These are phyloP conservation scores for Mycena kentingensis DNA, from an alignment of 768 basidiomycete species.

Conservation along the genomic window DNA sequence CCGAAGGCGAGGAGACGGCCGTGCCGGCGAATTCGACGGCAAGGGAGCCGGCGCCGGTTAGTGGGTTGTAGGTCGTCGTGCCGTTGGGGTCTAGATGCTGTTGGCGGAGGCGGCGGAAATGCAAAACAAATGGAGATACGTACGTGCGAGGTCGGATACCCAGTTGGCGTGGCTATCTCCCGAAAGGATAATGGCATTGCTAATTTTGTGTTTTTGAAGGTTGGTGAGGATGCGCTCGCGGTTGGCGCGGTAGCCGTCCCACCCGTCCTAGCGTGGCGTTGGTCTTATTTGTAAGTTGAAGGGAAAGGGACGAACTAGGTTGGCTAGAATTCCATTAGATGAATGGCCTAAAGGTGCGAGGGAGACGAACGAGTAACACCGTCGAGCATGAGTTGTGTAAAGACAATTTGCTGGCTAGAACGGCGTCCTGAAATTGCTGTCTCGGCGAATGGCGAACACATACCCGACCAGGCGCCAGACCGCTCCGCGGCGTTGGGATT, in stretches of 20 bases:
- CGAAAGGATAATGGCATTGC: slow-evolving; percentile 58
- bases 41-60: slow-evolving; percentile 50
- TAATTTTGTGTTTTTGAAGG: slow-evolving; percentile 51
- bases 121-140: slow-evolving; percentile 21
- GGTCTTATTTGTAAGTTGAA: background rate
- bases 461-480: slow-evolving; percentile 58
- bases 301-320: slow-evolving; percentile 1
- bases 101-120: background rate
- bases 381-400: slow-evolving; percentile 46
- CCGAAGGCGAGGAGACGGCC: slow-evolving; percentile 53
- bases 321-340: background rate
- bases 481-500: slow-evolving; percentile 49
- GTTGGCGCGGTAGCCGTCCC: slow-evolving; percentile 64
- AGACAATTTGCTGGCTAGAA: slow-evolving; percentile 58
- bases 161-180: slow-evolving; percentile 66
- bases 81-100: slow-evolving; percentile 46
- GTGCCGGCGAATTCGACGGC: slow-evolving; percentile 67
- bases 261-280: slow-evolving; percentile 46
- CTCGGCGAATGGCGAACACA: slow-evolving; percentile 1
- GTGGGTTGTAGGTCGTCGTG: slow-evolving; percentile 49
- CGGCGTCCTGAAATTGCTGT: background rate
- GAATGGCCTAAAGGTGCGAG: background rate
- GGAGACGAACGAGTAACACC: slow-evolving; percentile 30
- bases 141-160: slow-evolving; percentile 59
- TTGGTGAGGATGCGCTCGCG: slow-evolving; percentile 53